Evolutionary conservation across 805 yeast genomes (phyloP), one percentile per base, ranked within the genome.

Genomic region (Saccharomycopsis schoenii): DNA sequence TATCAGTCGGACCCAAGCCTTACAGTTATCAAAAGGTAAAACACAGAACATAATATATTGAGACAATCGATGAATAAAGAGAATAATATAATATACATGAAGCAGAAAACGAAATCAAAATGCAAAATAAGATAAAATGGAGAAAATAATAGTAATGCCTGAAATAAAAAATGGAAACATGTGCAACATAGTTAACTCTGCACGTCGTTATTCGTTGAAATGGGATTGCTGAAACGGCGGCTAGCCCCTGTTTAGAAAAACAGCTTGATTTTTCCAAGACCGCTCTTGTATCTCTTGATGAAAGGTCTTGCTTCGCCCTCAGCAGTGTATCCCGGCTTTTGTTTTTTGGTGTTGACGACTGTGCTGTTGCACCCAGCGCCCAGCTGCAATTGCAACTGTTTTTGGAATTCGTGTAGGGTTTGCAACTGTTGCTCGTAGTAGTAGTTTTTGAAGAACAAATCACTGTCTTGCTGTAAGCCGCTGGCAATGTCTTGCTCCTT

Each of bases 211-310:
- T 12, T 17, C 8, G 12, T 42, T 19, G 3, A 24, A 17, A 17
- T 10, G 10, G 25, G 14, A 1, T 17, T n/a, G 24, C 10, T 19
- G 24, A n/a, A 12, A 24, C 24, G 17, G 4, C 4, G n/a, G 10
- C n/a, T n/a, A 10, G 17, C 21, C 17, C 8, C 14, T 24, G 29
- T 47, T 47, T 25, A 47, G 52, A 47, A 47, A 17, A 47, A 47
- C 52, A 47, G 52, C n/a, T 47, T 47, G 34, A 47, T 47, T 47
- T 15, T 47, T 25, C 52, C 52, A 47, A 47, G 52, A 47, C 52
- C 25, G 52, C 52, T 47, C n/a, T 47, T 47, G 34, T 47, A 47
- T 47, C 52, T 47, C n/a, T 47, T 47, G 34, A 47, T 47, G n/a
- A 47, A 47, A 10, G 52, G 52, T 21, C n/a, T 47, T 47, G 52